phyloP scores from a whole-genome alignment of 768 basidiomycete genomes.

The Boletus subcaerulescens region DNA sequence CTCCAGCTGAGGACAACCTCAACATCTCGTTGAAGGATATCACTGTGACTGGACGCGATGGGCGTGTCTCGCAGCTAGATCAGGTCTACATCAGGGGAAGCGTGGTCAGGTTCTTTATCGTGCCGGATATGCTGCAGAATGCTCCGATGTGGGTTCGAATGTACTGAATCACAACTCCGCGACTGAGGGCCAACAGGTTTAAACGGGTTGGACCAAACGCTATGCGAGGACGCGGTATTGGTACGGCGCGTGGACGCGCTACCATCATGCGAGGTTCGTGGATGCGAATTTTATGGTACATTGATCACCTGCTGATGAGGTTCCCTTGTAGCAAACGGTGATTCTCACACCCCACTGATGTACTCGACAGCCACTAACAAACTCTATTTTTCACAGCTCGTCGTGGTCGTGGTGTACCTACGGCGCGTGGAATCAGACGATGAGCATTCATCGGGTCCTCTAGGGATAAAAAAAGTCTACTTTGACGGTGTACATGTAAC shows the following conservation, averaged over 20 bases:
- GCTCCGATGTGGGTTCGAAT: conserved; percentile 83
- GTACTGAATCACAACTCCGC: conserved; percentile 1
- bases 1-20: conserved; percentile 94
- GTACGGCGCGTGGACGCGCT: conserved; percentile 96
- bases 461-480: conserved; percentile 9
- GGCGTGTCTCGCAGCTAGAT: conserved; percentile 96
- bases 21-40: conserved; percentile 97
- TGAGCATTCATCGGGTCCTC: conserved; percentile 34
- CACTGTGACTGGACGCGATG: conserved; percentile 96
- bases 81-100: conserved; percentile 99
- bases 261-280: conserved; percentile 94
- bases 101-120: conserved; percentile 98
- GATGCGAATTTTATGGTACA: not conserved
- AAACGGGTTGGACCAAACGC: conserved; percentile 98
- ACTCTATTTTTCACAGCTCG: conserved; percentile 52
- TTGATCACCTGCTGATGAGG: conserved; percentile 13
- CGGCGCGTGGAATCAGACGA: conserved; percentile 77
- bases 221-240: conserved; percentile 98
- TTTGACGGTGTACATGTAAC: conserved; percentile 16
- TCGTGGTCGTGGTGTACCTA: conserved; percentile 80
- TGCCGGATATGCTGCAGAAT: conserved; percentile 98
- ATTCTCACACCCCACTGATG: conserved; percentile 13
- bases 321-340: conserved; percentile 69
- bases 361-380: conserved; percentile 11
- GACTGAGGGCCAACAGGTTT: conserved; percentile 62